A percentile compares a stretch with the other conserved stretches of the same genome.
Conservation (phyloP, 1,139 yeast genomes). For the Geotrichum europaeum region DNA sequence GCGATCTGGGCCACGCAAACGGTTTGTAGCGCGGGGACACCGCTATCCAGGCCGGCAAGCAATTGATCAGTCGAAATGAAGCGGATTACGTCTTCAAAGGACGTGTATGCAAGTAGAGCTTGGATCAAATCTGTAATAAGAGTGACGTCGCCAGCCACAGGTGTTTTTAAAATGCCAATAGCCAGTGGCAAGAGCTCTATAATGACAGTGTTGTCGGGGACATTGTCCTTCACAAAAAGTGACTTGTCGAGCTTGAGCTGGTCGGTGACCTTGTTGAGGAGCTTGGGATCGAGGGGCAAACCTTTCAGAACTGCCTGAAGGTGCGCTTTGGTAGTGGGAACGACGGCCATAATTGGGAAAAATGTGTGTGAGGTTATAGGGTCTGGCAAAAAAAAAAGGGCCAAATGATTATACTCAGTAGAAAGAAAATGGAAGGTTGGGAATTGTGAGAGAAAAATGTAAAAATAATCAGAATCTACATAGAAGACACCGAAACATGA, state of each 20-base stretch:
- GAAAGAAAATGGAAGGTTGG: background rate
- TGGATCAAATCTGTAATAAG: conserved; percentile 22
- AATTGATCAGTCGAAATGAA: conserved; percentile 22
- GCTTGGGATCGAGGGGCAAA: conserved; percentile 15
- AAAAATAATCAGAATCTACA: background rate
- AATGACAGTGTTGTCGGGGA: conserved; percentile 13
- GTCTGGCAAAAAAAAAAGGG: background rate
- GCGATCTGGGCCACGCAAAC: conserved; percentile 22
- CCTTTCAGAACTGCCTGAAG: conserved; percentile 8
- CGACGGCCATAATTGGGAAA: background rate
- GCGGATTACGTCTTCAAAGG: conserved; percentile 22
- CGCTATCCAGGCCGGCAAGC: conserved; percentile 22
- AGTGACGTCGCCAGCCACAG: conserved; percentile 17
- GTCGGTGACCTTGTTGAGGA: conserved; percentile 20
- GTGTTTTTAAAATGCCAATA: conserved; percentile 19
- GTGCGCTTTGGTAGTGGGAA: conserved; percentile 1
- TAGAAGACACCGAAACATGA: background rate
- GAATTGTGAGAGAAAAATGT: background rate
- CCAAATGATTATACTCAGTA: no score
- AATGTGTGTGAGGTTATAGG: background rate
- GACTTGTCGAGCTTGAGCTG: conserved; percentile 21
- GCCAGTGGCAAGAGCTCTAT: conserved; percentile 21
- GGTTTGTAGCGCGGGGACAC: conserved; percentile 21
- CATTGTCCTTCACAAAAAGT: conserved; percentile 16
- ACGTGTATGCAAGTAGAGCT: conserved; percentile 21